Evolutionary conservation across 108 stramenopile genomes (phyloP).

Genomic region (Fragilaria crotonensis): DNA sequence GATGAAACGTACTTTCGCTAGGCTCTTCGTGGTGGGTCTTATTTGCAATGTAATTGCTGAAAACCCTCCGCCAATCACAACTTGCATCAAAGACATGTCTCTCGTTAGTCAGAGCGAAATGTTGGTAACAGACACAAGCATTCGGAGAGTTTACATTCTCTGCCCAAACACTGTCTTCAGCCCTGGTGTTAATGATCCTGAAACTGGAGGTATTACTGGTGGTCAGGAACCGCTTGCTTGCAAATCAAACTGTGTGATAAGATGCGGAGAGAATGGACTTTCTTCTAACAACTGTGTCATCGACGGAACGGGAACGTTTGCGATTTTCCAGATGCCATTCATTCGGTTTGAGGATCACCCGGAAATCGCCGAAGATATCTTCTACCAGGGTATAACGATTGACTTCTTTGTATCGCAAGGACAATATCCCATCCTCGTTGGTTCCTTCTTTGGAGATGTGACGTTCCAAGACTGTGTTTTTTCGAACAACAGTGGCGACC

Average conservation of each 20-base stretch:
- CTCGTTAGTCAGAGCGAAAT: background rate
- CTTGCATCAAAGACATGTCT: background rate
- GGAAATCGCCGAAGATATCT: background rate
- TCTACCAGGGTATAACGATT: background rate
- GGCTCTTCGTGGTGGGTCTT: no score
- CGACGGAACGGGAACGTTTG: background rate
- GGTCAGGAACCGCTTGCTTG: background rate
- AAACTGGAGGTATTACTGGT: background rate
- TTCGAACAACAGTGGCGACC: background rate
- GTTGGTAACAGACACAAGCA: background rate
- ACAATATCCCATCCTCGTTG: background rate
- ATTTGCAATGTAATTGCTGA: background rate
- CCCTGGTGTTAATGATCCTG: background rate
- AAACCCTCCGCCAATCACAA: background rate
- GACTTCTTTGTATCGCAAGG: background rate
- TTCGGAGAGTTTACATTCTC: background rate
- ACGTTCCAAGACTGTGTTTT: background rate
- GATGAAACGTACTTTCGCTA: no score
- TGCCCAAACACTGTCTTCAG: background rate
- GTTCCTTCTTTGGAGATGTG: background rate
- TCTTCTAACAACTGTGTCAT: constrained; percentile 1
- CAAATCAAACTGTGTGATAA: background rate
- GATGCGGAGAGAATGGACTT: background rate
- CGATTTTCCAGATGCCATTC: background rate
- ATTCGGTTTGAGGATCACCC: background rate